These are phyloP conservation scores for Lodderomyces theae DNA, from an alignment of 1,139 yeast species.

Conservation along the genomic window DNA sequence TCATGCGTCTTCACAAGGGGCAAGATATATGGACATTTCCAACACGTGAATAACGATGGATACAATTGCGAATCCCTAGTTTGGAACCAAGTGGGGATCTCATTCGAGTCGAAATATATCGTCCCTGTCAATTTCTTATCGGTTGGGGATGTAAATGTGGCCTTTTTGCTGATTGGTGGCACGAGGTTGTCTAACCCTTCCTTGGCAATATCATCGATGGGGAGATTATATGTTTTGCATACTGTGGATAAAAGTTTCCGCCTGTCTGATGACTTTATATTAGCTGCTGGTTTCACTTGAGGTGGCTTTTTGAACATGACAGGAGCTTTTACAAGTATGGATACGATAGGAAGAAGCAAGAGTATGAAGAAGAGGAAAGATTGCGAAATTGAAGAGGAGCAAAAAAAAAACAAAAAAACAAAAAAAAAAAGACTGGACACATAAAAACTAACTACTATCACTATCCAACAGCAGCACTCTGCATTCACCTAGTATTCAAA, in stretches of 20 bases:
- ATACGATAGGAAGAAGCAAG: too few relatives aligned
- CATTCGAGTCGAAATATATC: conserved; percentile 61
- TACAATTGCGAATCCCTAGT: conserved; percentile 52
- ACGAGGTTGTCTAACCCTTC: conserved; percentile 49
- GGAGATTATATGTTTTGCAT: conserved; percentile 44
- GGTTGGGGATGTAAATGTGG: conserved; percentile 56
- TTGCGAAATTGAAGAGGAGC: conserved; percentile 4
- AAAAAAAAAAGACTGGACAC: background rate
- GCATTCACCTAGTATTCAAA: too few relatives aligned
- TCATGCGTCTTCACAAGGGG: conserved; percentile 73
- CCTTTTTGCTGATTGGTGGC: conserved; percentile 64
- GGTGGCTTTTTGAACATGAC: conserved; percentile 66
- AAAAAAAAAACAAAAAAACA: background rate
- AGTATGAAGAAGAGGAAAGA: conserved; percentile 2
- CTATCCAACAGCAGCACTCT: too few relatives aligned
- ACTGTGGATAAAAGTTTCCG: conserved; percentile 54
- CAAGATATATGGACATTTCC: conserved; percentile 65
- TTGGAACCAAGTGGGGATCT: conserved; percentile 72
- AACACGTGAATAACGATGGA: conserved; percentile 73
- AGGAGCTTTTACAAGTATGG: too few relatives aligned
- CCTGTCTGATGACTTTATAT: conserved; percentile 79
- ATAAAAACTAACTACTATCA: background rate
- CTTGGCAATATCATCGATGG: conserved; percentile 42
- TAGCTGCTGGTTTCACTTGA: conserved; percentile 68
- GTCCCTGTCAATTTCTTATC: conserved; percentile 50